These are phyloP conservation scores for Entomortierella parvispora DNA, from an alignment of 192 early-diverging fungal genomes.

Conservation along the genomic window DNA sequence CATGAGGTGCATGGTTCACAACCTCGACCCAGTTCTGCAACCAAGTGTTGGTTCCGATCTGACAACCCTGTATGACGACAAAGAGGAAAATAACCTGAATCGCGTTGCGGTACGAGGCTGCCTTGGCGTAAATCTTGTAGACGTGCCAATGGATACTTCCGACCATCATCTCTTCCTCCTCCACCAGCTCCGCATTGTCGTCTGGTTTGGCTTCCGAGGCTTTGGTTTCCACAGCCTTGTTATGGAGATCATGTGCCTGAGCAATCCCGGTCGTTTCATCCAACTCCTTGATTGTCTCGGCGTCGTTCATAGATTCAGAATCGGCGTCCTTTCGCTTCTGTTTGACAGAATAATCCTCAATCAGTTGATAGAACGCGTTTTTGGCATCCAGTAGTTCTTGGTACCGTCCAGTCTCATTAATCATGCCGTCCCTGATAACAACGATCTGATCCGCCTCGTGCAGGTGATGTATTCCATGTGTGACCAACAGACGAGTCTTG, in stretches of 20 bases:
- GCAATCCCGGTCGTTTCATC: not conserved
- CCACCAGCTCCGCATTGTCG: slow-evolving; percentile 67
- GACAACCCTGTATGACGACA: slow-evolving; percentile 17
- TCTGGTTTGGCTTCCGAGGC: slow-evolving; percentile 16
- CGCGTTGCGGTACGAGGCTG: slow-evolving; percentile 29
- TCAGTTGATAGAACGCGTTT: slow-evolving; percentile 68
- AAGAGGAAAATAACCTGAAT: slow-evolving; percentile 8
- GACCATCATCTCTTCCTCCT: slow-evolving; percentile 80
- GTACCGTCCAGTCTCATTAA: slow-evolving; percentile 72
- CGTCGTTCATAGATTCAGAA: not conserved
- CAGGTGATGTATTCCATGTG: slow-evolving; percentile 80
- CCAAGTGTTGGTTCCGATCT: slow-evolving; percentile 38
- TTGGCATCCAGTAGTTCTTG: slow-evolving; percentile 66
- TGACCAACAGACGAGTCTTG: slow-evolving; percentile 86
- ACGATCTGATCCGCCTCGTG: slow-evolving; percentile 70
- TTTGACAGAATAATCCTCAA: slow-evolving; percentile 72
- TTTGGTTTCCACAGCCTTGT: slow-evolving; percentile 12
- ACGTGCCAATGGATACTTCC: slow-evolving; percentile 82
- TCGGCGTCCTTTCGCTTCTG: slow-evolving; percentile 4
- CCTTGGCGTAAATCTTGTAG: slow-evolving; percentile 80
- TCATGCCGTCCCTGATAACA: slow-evolving; percentile 72
- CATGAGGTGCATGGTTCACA: not conserved
- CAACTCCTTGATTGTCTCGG: slow-evolving; percentile 5
- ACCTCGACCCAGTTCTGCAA: slow-evolving; percentile 19
- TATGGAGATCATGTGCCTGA: slow-evolving; percentile 5